Conservation (phyloP, 257 asterid genomes). For the Forsythia suspensa region DNA sequence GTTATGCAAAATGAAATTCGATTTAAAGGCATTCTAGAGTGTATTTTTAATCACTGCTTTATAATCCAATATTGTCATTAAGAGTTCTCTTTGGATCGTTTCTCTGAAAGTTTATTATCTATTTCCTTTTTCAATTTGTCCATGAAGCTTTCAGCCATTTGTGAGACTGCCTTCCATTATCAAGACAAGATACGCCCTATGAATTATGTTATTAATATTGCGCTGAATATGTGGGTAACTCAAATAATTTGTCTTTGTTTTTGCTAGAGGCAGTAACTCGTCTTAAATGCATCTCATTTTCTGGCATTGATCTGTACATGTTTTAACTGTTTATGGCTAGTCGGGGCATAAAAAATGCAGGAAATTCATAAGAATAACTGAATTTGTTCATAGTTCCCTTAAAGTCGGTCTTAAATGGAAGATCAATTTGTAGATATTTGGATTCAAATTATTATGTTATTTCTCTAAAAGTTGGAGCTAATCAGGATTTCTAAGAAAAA, state of each 20-base stretch:
- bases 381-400: too few species aligned
- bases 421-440: too few species aligned
- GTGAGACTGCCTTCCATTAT: constrained; percentile 80
- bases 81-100: constrained; percentile 13
- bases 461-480: too few species aligned
- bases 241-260: not conserved
- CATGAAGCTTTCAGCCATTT: constrained; percentile 89
- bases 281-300: not conserved
- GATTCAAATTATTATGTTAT: too few species aligned
- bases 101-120: constrained; percentile 21
- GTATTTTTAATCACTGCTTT: not conserved
- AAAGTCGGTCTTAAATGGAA: too few species aligned
- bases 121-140: constrained; percentile 22
- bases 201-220: constrained; percentile 71
- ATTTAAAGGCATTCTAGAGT: constrained; percentile 4
- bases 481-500: too few species aligned
- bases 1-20: constrained; percentile 1
- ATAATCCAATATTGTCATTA: constrained; percentile 7
- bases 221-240: constrained; percentile 80
- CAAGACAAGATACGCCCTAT: constrained; percentile 91
- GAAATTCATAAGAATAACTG: too few species aligned
- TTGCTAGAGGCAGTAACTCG: not conserved
- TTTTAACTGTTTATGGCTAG: too few species aligned
- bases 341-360: too few species aligned
- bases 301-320: not conserved